Evolutionary conservation across 768 basidiomycete genomes (phyloP).

Genomic region (Hebeloma cylindrosporum): DNA sequence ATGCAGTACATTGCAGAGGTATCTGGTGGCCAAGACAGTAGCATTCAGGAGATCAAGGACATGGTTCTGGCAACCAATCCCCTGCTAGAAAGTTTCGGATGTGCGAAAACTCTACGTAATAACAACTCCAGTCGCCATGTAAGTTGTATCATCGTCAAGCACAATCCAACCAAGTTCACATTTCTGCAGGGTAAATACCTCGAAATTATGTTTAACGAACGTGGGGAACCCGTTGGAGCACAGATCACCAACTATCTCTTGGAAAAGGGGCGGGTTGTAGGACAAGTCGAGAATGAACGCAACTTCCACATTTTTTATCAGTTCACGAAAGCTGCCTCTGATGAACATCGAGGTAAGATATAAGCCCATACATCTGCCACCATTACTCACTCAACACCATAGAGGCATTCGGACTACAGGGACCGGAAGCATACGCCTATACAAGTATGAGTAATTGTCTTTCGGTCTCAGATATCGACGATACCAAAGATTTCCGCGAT

Average conservation of each 20-base stretch:
- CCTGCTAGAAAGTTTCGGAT: constrained; percentile 95
- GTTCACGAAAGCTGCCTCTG: constrained; percentile 92
- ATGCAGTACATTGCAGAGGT: constrained; percentile 99
- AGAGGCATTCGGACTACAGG: constrained; percentile 95
- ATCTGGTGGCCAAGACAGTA: constrained; percentile 81
- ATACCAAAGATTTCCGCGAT: constrained; percentile 81
- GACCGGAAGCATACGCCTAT: constrained; percentile 93
- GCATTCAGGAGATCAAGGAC: constrained; percentile 97
- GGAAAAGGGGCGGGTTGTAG: constrained; percentile 96
- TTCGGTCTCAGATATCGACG: constrained; percentile 88
- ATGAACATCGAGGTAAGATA: constrained; percentile 79
- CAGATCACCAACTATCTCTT: constrained; percentile 98
- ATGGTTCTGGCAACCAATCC: constrained; percentile 99
- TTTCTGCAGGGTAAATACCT: constrained; percentile 88
- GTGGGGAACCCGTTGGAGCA: constrained; percentile 93
- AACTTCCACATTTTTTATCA: constrained; percentile 99
- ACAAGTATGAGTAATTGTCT: constrained; percentile 91
- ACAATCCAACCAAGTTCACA: constrained; percentile 19
- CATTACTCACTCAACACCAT: constrained; percentile 18
- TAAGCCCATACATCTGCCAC: background rate
- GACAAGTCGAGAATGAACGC: constrained; percentile 93
- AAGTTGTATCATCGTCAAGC: constrained; percentile 31
- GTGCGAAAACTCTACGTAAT: constrained; percentile 97
- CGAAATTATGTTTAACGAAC: constrained; percentile 97
- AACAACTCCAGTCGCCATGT: constrained; percentile 99